Percentiles rank a stretch among this genome's conserved stretches.
phyloP scores from a whole-genome alignment of 2,329 filamentous ascomycete species.

The Claviceps pazoutovae region DNA sequence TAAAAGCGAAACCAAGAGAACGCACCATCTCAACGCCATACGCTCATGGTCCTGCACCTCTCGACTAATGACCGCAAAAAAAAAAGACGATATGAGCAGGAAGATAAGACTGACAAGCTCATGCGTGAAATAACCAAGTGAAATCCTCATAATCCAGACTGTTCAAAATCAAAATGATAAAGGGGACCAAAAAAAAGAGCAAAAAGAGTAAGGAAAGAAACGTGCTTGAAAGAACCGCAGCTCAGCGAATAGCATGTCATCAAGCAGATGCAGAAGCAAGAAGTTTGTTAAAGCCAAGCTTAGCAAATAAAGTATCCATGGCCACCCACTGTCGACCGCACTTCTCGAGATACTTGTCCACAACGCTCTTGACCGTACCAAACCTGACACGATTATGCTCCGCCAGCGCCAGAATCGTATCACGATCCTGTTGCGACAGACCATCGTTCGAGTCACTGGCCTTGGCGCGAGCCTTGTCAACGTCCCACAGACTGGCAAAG shows the following conservation, averaged over 20 bases:
- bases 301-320: conserved; percentile 77
- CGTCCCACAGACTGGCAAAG: conserved; percentile 72
- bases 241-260: background rate
- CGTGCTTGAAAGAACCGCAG: background rate
- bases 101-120: background rate
- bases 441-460: conserved; percentile 29
- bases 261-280: conserved; percentile 5
- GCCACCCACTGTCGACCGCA: conserved; percentile 86
- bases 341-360: conserved; percentile 75
- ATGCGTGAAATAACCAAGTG: background rate
- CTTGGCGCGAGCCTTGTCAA: conserved; percentile 58
- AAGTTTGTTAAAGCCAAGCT: conserved; percentile 39
- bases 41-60: too few species aligned
- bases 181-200: background rate
- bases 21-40: too few species aligned
- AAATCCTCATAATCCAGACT: background rate
- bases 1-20: too few species aligned
- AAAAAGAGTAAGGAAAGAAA: background rate
- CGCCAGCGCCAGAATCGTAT: conserved; percentile 56
- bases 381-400: conserved; percentile 77
- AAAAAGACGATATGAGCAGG: too few species aligned
- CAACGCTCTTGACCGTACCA: conserved; percentile 57
- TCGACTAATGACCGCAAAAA: too few species aligned
- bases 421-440: conserved; percentile 38
- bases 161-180: too few species aligned